Base-by-base conservation (phyloP, 768 basidiomycete species). In the Clathrus columnatus region DNA sequence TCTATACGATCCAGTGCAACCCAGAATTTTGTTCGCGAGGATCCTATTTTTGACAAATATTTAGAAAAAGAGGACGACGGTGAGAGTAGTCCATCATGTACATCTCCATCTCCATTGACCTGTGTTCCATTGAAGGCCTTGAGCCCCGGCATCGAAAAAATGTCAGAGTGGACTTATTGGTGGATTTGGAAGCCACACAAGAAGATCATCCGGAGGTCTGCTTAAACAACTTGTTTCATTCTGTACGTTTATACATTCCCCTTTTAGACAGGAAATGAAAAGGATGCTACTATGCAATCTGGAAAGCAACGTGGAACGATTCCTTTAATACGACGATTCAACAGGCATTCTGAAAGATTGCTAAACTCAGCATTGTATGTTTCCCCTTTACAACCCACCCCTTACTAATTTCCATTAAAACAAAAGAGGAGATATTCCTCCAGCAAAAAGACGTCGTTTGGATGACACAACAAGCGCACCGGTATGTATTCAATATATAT, bases 61-160 rank as follows among this genome's bases (percentile, higher is more conserved):
- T 72, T 99, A n/a, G 92, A 94, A 68, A 87, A 83, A 63, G 91
- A 93, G 30, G 96, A 99, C 63, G 92, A 97, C 66, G 91, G 91
- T 91, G 63, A 32, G 80, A 66, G 23, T 46, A 7, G n/a, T 5
- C 16, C 23, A 5, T 46, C 49, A 10, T 23, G 26, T n/a, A n/a
- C n/a, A 17, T 24, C 16, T 4, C n/a, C 36, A 4, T 36, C 36
- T 7, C 11, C n/a, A 36, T 16, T 24, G 42, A 28, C 29, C 57
- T 61, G 63, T 61, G 48, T 62, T 28, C 59, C n/a, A 52, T 42
- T 54, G 16, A 63, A 94, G 88, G 83, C 53, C 63, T 92, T 57
- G 89, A 91, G 64, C 93, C 93, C 17, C 79, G 84, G 56, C 76
- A 83, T 14, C 75, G 78, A 51, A 76, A 83, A 26, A 74, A 77